Conservation (phyloP, 2,329 filamentous ascomycete genomes). For the Sarocladium strictum region DNA sequence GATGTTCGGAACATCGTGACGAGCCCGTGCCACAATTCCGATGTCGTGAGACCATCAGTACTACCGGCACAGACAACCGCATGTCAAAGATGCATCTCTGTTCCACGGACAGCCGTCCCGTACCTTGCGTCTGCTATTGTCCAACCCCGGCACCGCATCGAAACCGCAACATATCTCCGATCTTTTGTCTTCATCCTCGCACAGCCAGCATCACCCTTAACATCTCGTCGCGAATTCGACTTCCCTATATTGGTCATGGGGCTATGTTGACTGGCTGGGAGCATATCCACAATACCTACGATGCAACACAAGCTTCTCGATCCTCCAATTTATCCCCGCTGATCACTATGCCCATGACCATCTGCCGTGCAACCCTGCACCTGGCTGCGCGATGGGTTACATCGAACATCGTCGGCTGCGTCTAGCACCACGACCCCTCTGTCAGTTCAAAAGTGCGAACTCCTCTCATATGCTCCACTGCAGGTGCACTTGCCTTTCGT, state of each 20-base stretch:
- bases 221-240: too few species aligned
- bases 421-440: background rate
- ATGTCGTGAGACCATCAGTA: background rate
- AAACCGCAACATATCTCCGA: background rate
- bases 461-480: background rate
- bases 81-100: background rate
- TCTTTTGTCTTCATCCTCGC: background rate
- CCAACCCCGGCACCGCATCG: background rate
- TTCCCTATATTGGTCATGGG: background rate
- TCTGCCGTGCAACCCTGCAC: background rate
- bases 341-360: background rate
- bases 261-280: background rate
- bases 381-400: background rate
- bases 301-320: constrained; percentile 2
- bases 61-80: background rate
- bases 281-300: background rate
- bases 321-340: constrained; percentile 1
- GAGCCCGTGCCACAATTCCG: background rate
- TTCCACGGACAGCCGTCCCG: background rate
- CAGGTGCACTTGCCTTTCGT: background rate
- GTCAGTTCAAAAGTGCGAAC: background rate
- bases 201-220: background rate
- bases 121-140: background rate
- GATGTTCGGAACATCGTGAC: background rate
- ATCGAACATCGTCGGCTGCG: background rate